A percentile compares a stretch with the other conserved stretches of the same genome.
Evolutionary conservation across 176 grass and related monocot genomes (phyloP).

Genomic region (Cenchrus purpureus): DNA sequence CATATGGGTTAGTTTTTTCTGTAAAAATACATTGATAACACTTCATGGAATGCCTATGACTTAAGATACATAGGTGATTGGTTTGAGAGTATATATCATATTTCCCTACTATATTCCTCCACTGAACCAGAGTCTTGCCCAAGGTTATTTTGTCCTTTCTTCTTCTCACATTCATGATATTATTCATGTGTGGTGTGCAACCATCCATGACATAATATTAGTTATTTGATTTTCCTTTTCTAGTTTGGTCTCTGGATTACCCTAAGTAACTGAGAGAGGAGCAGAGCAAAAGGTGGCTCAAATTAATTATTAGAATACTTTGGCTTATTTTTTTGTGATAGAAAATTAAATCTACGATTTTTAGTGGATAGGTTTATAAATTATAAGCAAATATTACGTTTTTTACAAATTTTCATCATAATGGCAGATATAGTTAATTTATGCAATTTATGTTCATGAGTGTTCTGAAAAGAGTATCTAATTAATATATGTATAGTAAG

Average conservation of each 20-base stretch:
- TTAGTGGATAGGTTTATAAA: too few relatives aligned
- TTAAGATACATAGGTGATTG: background rate
- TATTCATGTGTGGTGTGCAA: background rate
- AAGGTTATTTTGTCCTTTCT: background rate
- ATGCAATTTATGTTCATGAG: background rate
- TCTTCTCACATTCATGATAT: background rate
- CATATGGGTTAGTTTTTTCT: background rate
- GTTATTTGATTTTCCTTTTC: background rate
- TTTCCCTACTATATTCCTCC: background rate
- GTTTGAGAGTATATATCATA: background rate
- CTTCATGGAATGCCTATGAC: background rate
- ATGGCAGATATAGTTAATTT: background rate
- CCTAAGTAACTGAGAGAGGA: background rate
- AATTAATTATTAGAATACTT: background rate
- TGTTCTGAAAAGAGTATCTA: background rate
- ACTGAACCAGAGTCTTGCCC: background rate
- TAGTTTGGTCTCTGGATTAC: background rate
- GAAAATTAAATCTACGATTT: background rate
- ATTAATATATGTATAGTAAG: background rate
- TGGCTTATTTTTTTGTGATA: background rate
- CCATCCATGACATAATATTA: background rate
- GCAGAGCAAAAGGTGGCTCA: too few relatives aligned
- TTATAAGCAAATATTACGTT: background rate
- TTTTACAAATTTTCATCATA: too few relatives aligned
- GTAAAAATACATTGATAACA: background rate